Base-by-base conservation (phyloP, 2,329 filamentous ascomycete genomes). In the Ophiostoma novo-ulmi region DNA sequence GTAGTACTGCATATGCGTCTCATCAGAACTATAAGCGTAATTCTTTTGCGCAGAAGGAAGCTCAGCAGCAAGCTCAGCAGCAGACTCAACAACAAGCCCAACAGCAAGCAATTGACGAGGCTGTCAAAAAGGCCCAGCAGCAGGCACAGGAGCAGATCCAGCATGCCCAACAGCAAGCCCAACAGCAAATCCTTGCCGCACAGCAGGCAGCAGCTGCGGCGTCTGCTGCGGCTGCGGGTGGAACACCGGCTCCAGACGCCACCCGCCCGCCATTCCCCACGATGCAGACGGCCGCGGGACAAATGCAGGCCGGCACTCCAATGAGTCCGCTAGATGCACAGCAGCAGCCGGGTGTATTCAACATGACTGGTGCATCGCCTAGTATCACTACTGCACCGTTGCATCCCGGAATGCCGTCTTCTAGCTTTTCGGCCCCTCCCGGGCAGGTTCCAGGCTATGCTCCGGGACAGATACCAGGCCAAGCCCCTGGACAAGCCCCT, bases 1-100 rank as follows among this genome's bases (percentile, higher is more conserved):
- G 71, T n/a, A 41, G 38, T 10, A 44, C n/a, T 8, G 41, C 36
- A 5, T 71, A 61, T 39, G 26, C 39, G 5, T n/a, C 58, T 3
- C 70, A 72, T 36, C 68, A 74, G 35, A 61, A 69, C 35, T 69
- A 71, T 36, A 73, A 73, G 41, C 48, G 26, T 5, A 44, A 68
- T 31, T 61, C 70, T 41, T 17, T 65, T 10, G 36, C 35, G 63
- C 63, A 65, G 20, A 17, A 38, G 63, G 14, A 22, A n/a, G 36
- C 67, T 2, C 26, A 68, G 8, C 67, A 71, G 65, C 67, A 68
- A 36, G 10, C 48, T 20, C 63, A 66, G 6, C 35, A 31, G 22
- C 67, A 69, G 31, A 31, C 67, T 1, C 67, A 67, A 35, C 67
- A 65, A 6, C 31, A 31, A 5, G 44, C 67, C 1, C 67, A 67